phyloP scores from a whole-genome alignment of 2,329 filamentous ascomycete species.

The Cladosporium phlei region DNA sequence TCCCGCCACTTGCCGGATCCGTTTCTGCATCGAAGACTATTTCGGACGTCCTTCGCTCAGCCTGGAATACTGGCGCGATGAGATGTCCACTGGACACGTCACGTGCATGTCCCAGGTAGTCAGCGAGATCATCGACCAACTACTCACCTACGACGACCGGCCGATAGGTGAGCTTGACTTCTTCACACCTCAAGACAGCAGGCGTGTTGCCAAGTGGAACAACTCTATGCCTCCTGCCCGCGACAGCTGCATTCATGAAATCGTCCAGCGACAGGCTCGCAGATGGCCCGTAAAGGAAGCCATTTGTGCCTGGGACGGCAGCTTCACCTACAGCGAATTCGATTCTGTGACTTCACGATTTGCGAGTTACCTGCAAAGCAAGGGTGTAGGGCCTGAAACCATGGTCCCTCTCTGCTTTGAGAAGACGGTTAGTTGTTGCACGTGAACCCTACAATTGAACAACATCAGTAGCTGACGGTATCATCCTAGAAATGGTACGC shows the following conservation, averaged over 20 bases:
- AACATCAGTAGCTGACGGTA: not conserved
- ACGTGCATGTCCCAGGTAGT: constrained; percentile 11
- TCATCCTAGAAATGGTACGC: constrained; percentile 9
- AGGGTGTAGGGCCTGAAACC: constrained; percentile 11
- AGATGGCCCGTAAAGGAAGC: constrained; percentile 14
- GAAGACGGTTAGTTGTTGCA: constrained; percentile 2
- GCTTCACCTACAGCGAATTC: constrained; percentile 13
- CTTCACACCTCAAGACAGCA: constrained; percentile 12
- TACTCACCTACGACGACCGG: constrained; percentile 2
- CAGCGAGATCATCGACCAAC: constrained; percentile 4
- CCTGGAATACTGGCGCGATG: constrained; percentile 10
- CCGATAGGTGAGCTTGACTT: constrained; percentile 7
- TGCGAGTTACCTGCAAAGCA: constrained; percentile 10
- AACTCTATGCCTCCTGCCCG: constrained; percentile 8
- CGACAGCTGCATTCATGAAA: constrained; percentile 1
- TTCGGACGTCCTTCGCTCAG: constrained; percentile 8
- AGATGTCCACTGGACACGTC: constrained; percentile 8
- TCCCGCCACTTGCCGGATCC: constrained; percentile 1
- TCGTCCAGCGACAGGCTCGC: constrained; percentile 1
- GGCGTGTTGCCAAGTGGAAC: constrained; percentile 10
- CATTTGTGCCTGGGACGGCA: constrained; percentile 15
- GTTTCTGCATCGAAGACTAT: constrained; percentile 8
- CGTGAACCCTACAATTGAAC: not conserved
- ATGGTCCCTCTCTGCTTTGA: constrained; percentile 13
- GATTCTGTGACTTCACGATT: constrained; percentile 5